Evolutionary conservation across 805 yeast species (phyloP), one percentile per base, ranked within the genome.

Genomic region (Spathaspora gorwiae): DNA sequence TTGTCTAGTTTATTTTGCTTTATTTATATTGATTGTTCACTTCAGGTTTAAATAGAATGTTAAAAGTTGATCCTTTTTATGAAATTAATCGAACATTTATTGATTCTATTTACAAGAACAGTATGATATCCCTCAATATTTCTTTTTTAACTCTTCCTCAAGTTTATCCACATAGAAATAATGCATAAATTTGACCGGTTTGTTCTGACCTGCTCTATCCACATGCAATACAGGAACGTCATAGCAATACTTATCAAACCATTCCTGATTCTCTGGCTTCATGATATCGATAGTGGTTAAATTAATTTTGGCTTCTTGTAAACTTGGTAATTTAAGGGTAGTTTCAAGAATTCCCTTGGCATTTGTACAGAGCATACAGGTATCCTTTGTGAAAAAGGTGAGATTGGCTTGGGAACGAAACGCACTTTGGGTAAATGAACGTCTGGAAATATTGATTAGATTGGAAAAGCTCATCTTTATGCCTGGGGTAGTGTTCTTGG

Each of bases 181-280:
- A 62, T 86, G 92, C 84, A 85, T 84, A 56, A 81, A 79, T 54
- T 80, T 81, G 5, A 75, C 72, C 2, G 82, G 74, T 39, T 75
- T 69, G 31, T 55, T 65, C 42, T 73, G 75, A 6, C 59, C 61
- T 1, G 57, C 65, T 47, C 81, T 68, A 53, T 81, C 83, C 7
- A 86, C 70, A 58, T 86, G 90, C 36, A 86, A 57, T 0, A 86
- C 95, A 0, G 95, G 95, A 6, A 86, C 84, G 56, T 86, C 95
- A 58, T 80, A 84, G 53, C 90, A 80, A 53, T 85, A 86, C 48
- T 73, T 70, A 42, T 84, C 87, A 73, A 81, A 84, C 83, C 88
- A 84, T 40, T 72, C 67, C 40, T 75, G 67, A 55, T 85, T 82
- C 43, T 75, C 74, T 0, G 80, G 79, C 26, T 72, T 67, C 60